phyloP scores from a whole-genome alignment of 345 rosid genomes.

The Euphorbia tirucalli region DNA sequence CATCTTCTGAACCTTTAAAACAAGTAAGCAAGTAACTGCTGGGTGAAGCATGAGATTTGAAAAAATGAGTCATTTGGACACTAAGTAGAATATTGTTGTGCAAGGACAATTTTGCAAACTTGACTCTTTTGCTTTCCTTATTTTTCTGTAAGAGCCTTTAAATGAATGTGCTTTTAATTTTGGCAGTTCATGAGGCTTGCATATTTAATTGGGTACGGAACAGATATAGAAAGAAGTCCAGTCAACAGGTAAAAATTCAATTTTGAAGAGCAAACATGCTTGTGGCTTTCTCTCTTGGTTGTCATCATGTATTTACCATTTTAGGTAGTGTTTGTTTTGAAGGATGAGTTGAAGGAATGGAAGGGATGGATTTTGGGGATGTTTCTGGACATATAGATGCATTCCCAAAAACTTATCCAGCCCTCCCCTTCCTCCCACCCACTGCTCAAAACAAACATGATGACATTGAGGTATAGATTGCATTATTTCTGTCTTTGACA shows the following conservation, averaged over 20 bases:
- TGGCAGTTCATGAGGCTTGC: constrained; percentile 98
- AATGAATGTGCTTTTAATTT: constrained; percentile 25
- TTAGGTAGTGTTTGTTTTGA: neutral
- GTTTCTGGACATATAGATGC: too few species aligned
- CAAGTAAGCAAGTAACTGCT: neutral
- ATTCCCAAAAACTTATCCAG: too few species aligned
- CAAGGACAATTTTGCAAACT: neutral
- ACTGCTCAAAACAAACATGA: too few species aligned
- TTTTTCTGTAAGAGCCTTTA: constrained; percentile 3
- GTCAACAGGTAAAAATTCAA: constrained; percentile 65
- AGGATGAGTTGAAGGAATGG: too few species aligned
- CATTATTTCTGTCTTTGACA: neutral
- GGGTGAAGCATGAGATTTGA: neutral
- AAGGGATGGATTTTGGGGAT: too few species aligned
- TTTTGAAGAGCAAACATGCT: constrained; percentile 5
- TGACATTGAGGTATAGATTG: neutral
- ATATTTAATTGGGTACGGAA: constrained; percentile 84
- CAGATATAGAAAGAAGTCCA: constrained; percentile 89
- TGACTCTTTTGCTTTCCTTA: neutral
- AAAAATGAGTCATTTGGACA: neutral
- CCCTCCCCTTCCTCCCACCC: too few species aligned
- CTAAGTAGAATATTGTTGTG: constrained; percentile 2
- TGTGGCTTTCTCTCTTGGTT: constrained; percentile 10
- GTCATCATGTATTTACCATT: neutral
- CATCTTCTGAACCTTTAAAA: neutral